A percentile compares a stretch with the other conserved stretches of the same genome.
Conservation (phyloP, 2,329 filamentous ascomycete species). For the Apiospora malaysiana region DNA sequence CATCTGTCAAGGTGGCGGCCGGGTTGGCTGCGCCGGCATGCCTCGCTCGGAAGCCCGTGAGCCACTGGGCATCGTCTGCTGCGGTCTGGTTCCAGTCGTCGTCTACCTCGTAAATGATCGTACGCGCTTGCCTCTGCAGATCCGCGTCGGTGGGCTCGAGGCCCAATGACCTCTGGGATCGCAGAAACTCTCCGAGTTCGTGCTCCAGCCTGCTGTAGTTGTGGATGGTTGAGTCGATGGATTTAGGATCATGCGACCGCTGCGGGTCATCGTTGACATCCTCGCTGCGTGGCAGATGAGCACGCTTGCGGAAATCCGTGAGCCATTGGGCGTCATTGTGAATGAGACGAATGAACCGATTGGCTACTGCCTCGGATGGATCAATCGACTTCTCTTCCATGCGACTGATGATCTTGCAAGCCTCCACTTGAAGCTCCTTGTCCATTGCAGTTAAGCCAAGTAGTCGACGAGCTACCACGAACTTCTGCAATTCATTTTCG, state of each 20-base stretch:
- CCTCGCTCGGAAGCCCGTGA: constrained; percentile 57
- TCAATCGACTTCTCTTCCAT: constrained; percentile 58
- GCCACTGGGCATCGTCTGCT: constrained; percentile 61
- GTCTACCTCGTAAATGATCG: constrained; percentile 64
- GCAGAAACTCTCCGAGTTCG: constrained; percentile 61
- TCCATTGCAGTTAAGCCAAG: constrained; percentile 66
- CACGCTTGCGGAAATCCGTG: constrained; percentile 59
- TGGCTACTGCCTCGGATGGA: constrained; percentile 56
- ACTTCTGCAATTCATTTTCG: constrained; percentile 60
- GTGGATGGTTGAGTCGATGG: constrained; percentile 65
- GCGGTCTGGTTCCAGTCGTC: constrained; percentile 70
- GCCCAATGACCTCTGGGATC: constrained; percentile 50
- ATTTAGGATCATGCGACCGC: constrained; percentile 58
- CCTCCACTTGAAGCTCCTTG: constrained; percentile 64
- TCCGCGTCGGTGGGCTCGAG: constrained; percentile 58
- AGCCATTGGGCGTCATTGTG: constrained; percentile 60
- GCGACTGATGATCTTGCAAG: constrained; percentile 62
- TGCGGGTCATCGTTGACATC: constrained; percentile 56
- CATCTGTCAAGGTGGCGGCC: constrained; percentile 28
- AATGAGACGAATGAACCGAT: constrained; percentile 62
- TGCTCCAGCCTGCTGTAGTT: constrained; percentile 62
- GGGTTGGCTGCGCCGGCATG: constrained; percentile 40
- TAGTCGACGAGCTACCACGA: constrained; percentile 55
- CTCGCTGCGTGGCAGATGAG: constrained; percentile 61
- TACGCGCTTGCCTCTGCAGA: constrained; percentile 61